Base-by-base conservation (phyloP, 257 asterid genomes). In the Nicotiana sylvestris region DNA sequence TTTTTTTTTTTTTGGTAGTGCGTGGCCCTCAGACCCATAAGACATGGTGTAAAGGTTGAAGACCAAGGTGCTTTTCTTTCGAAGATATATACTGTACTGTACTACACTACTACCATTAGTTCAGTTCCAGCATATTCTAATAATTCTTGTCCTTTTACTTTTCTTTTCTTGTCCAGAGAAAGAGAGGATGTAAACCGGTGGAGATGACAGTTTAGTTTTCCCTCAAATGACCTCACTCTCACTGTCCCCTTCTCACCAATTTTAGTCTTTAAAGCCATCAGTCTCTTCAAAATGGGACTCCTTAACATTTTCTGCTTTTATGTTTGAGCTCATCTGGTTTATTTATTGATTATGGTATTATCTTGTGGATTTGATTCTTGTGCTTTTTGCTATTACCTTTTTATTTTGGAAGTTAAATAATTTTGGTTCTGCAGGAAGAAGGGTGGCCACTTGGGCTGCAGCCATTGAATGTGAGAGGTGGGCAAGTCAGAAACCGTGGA, bases 371-470 rank as follows among this genome's bases (percentile, higher is more conserved):
- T 43, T 43, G 51, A 2, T 43, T 68, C 1, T 35, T 4, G 13
- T 35, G 0, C 1, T 12, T 55, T 55, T 55, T 1, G 60, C 1
- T 55, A 2, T 55, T 15, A 55, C 18, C 6, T 55, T 67, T 66
- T 5, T 3, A 67, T 3, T 67, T 68, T 68, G 77, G 30, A 68
- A 35, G 30, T 29, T 5, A 9, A 18, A 7, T 67, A 18, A 7
- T 67, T 39, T 39, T 78, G 69, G 39, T 61, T 39, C 27, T 10
- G 86, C 89, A 93, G 93, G 93, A 91, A 89, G 94, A 87, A 83
- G 96, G 97, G 9, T 93, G 96, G 96, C 97, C 97, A 64, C 83
- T 93, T 86, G 97, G 97, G 82, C 89, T 93, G 65, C 93, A 90
- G 21, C 95, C 97, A 66, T 33, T 91, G 81, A 87, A 90, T 86